Evolutionary conservation across 1,284 basidiomycete species (phyloP).

Genomic region (Moesziomyces antarcticus): DNA sequence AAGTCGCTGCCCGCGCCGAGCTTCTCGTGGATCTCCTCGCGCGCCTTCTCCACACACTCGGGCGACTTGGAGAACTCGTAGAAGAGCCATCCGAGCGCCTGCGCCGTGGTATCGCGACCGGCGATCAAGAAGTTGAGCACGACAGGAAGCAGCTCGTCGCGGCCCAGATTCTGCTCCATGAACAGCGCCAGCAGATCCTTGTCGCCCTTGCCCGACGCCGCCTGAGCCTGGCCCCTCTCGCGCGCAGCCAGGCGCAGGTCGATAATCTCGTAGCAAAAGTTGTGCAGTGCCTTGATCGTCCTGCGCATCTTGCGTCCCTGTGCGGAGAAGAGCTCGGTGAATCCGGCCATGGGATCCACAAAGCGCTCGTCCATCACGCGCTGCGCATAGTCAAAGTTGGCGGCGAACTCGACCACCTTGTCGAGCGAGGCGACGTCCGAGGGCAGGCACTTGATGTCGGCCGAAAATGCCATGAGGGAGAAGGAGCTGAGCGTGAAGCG

Average conservation of each 20-base stretch:
- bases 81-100: conserved; percentile 56
- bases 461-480: conserved; percentile 51
- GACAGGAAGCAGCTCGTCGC: conserved; percentile 62
- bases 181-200: conserved; percentile 69
- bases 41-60: conserved; percentile 30
- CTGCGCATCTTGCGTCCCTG: conserved; percentile 42
- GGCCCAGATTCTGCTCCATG: conserved; percentile 66
- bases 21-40: conserved; percentile 48
- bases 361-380: conserved; percentile 57
- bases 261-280: conserved; percentile 50
- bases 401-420: conserved; percentile 61
- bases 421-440: conserved; percentile 44
- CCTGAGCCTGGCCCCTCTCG: conserved; percentile 30
- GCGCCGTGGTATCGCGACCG: conserved; percentile 61
- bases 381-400: conserved; percentile 66
- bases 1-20: conserved; percentile 26
- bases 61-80: conserved; percentile 50
- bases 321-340: conserved; percentile 52
- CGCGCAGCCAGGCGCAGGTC: conserved; percentile 42
- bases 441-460: conserved; percentile 47
- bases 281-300: conserved; percentile 41
- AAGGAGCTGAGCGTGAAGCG: conserved; percentile 59
- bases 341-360: conserved; percentile 36
- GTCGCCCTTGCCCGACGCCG: conserved; percentile 41
- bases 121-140: conserved; percentile 58